Percentiles rank a stretch among this genome's conserved stretches.
Conservation (phyloP, 495 filamentous ascomycete species). For the Aspergillus leporis region DNA sequence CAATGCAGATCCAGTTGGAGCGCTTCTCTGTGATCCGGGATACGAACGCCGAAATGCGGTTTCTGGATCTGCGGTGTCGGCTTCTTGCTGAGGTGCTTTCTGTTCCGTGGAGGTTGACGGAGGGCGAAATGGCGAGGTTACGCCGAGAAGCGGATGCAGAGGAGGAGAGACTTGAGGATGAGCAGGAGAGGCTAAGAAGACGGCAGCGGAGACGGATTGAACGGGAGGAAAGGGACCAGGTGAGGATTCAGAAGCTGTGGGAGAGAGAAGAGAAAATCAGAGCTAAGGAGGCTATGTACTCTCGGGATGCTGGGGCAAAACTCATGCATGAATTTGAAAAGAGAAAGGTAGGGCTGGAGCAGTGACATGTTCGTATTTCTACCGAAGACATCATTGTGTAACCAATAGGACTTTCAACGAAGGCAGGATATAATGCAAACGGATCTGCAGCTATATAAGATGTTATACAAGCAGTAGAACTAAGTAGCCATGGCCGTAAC, state of each 20-base stretch:
- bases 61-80: constrained; percentile 66
- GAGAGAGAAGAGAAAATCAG: constrained; percentile 42
- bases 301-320: constrained; percentile 35
- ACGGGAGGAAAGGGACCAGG: constrained; percentile 37
- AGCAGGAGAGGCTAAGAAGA: constrained; percentile 39
- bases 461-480: constrained; percentile 19
- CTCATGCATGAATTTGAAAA: constrained; percentile 33
- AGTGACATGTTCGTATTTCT: not conserved
- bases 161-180: constrained; percentile 39
- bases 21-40: constrained; percentile 58
- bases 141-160: constrained; percentile 49
- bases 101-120: constrained; percentile 65
- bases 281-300: constrained; percentile 34
- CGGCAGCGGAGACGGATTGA: constrained; percentile 35
- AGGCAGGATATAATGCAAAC: not conserved
- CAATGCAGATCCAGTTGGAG: constrained; percentile 68
- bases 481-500: constrained; percentile 15
- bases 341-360: constrained; percentile 2
- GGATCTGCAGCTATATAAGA: not conserved
- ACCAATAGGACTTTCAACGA: not conserved
- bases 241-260: constrained; percentile 37
- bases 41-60: constrained; percentile 74
- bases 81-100: constrained; percentile 66
- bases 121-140: constrained; percentile 54
- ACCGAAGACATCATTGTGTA: not conserved